Base-by-base conservation (phyloP, 2,329 filamentous ascomycete genomes). In the Fusarium sp. region DNA sequence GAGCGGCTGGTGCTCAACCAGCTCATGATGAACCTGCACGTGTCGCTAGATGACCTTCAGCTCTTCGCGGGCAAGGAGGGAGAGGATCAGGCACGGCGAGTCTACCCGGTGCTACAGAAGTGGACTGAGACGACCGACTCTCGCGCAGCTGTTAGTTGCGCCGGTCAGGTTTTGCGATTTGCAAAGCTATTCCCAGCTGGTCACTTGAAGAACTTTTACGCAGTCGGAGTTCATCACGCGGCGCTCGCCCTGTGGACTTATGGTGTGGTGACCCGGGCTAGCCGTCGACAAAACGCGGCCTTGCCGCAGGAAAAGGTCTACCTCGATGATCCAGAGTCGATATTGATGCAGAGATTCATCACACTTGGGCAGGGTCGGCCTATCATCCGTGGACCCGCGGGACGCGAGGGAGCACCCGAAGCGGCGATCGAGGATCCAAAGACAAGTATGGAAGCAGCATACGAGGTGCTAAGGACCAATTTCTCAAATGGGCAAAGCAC, bases 181-280 rank as follows among this genome's bases (percentile, higher is more conserved):
- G 92, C 91, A 2, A 88, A 87, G 76, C 70, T 83, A 57, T 88
- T 92, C 57, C 87, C 89, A 0, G 80, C 83, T 2, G 85, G 87
- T 0, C 85, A 88, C 13, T 81, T 94, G 5, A 88, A 90, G 50
- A 90, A 92, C 71, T 94, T 94, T 79, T 89, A 90, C 71, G 91
- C 92, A 0, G 89, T 94, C 8, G 90, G 89, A 0, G 87, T 94
- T 0, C 93, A 94, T 78, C 92, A 94, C 78, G 92, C 91, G 5
- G 87, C 88, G 14, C 84, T 95, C 6, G 89, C 90, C 0, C 83
- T 94, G 45, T 95, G 93, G 93, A 88, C 89, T 0, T 93, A 92
- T 74, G 91, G 92, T 1, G 88, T 94, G 0, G 85, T 92, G 7
- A 85, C 83, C 23, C 82, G 84, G 71, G 86, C 88, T 16, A 79